phyloP scores from a whole-genome alignment of 192 early-diverging fungal genomes.

The Backusella psychrophila region DNA sequence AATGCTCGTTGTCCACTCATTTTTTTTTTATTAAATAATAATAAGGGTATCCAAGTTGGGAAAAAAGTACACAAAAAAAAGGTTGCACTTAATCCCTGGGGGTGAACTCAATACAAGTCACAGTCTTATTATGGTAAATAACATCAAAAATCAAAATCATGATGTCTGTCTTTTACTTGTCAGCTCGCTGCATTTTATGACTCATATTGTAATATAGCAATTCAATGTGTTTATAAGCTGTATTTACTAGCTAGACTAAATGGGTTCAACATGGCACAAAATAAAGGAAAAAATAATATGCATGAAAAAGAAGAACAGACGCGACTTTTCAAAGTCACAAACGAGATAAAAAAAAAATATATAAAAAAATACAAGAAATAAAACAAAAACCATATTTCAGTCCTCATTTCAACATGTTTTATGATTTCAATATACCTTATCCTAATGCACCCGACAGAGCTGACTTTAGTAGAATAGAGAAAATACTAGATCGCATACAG shows the following conservation, averaged over 20 bases:
- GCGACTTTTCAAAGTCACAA: not conserved
- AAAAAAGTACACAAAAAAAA: not conserved
- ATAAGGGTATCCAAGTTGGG: not conserved
- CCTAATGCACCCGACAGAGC: slow-evolving; percentile 25
- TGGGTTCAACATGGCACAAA: not conserved
- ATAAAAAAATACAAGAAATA: not conserved
- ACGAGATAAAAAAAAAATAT: not conserved
- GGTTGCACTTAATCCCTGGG: not conserved
- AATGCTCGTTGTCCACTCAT: slow-evolving; percentile 17
- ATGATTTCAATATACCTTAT: slow-evolving; percentile 57
- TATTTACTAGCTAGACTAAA: not conserved
- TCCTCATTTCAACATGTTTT: slow-evolving; percentile 42
- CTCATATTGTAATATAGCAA: too few species aligned
- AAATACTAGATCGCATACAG: slow-evolving; percentile 42
- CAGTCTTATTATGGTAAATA: not conserved
- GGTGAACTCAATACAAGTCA: not conserved
- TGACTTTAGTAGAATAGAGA: slow-evolving; percentile 42
- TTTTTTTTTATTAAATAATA: not conserved
- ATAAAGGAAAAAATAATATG: not conserved
- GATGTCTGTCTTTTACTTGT: too few species aligned
- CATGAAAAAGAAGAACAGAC: not conserved
- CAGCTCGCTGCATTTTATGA: too few species aligned
- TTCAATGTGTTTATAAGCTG: not conserved
- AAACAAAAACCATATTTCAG: not conserved
- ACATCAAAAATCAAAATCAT: not conserved